Conservation (phyloP, 495 filamentous ascomycete genomes). For the Astrocystis sublimbata region DNA sequence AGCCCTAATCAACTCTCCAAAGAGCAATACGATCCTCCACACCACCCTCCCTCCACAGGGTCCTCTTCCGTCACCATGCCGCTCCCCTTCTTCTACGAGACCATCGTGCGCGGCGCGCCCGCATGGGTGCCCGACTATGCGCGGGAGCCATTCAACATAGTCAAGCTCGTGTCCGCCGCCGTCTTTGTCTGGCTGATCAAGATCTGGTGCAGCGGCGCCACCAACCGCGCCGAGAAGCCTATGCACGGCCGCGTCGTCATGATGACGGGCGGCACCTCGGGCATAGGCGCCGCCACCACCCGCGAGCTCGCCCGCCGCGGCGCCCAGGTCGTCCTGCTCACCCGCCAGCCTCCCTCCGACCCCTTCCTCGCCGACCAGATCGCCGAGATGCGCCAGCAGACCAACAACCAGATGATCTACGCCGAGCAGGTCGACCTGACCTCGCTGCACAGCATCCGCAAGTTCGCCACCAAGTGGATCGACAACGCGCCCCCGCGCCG, state of each 20-base stretch:
- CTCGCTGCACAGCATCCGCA: conserved; percentile 81
- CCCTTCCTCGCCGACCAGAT: conserved; percentile 91
- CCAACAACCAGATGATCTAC: conserved; percentile 88
- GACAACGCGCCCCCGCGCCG: conserved; percentile 90
- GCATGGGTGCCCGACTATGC: conserved; percentile 63
- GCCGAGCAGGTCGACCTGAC: conserved; percentile 91
- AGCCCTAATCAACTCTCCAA: neutral
- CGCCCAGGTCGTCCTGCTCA: conserved; percentile 88
- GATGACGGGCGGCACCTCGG: conserved; percentile 93
- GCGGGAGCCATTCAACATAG: conserved; percentile 47
- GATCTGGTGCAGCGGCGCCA: conserved; percentile 72
- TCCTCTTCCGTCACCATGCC: conserved; percentile 66
- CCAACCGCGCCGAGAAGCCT: conserved; percentile 73
- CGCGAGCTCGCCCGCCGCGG: conserved; percentile 76
- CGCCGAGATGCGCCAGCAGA: conserved; percentile 75
- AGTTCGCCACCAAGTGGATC: conserved; percentile 98
- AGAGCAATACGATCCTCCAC: neutral
- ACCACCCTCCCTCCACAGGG: neutral
- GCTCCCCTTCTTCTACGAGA: conserved; percentile 66
- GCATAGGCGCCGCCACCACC: conserved; percentile 78
- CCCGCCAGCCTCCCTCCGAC: conserved; percentile 75
- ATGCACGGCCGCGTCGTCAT: conserved; percentile 93
- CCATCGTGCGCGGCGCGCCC: conserved; percentile 62
- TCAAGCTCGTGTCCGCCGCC: conserved; percentile 62
- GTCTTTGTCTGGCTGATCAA: conserved; percentile 68